Evolutionary conservation across 2,329 filamentous ascomycete species (phyloP).

Genomic region (Neospermospora avenae): DNA sequence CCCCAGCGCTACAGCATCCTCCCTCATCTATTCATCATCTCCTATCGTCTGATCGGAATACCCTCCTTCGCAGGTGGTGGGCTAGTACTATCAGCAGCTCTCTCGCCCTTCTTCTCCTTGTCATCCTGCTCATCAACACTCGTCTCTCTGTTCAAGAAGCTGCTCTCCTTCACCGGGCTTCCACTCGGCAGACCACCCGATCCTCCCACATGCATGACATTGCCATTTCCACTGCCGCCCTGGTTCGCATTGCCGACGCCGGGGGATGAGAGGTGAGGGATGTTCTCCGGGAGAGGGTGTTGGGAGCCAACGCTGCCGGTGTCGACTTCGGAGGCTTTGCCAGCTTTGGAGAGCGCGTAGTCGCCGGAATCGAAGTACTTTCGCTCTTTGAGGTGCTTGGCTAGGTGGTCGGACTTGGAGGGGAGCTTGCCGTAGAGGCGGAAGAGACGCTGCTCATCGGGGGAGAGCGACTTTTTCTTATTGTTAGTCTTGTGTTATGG

Average conservation of each 20-base stretch:
- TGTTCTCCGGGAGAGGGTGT: conserved; percentile 92
- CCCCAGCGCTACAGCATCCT: conserved; percentile 1
- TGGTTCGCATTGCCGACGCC: conserved; percentile 38
- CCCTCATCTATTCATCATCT: background rate
- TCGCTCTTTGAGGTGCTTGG: conserved; percentile 98
- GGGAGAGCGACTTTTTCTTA: conserved; percentile 69
- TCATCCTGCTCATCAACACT: conserved; percentile 58
- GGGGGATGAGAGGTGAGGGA: conserved; percentile 80
- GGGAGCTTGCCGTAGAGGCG: conserved; percentile 97
- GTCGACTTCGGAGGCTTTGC: conserved; percentile 91
- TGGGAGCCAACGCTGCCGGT: conserved; percentile 91
- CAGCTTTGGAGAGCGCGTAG: conserved; percentile 94
- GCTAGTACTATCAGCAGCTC: conserved; percentile 37
- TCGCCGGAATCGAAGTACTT: conserved; percentile 98
- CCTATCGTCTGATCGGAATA: conserved; percentile 63
- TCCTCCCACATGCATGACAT: conserved; percentile 41
- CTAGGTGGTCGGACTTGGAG: conserved; percentile 91
- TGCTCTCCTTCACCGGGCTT: conserved; percentile 88
- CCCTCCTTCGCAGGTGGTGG: conserved; percentile 46
- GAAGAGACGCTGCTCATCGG: conserved; percentile 95
- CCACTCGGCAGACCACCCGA: conserved; percentile 55
- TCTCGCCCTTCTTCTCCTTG: conserved; percentile 39
- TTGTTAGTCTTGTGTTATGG: conserved; percentile 10
- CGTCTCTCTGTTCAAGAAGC: conserved; percentile 79
- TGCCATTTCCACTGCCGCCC: conserved; percentile 42